Base-by-base conservation (phyloP, 1,284 basidiomycete species). In the Phellopilus nigrolimitatus region DNA sequence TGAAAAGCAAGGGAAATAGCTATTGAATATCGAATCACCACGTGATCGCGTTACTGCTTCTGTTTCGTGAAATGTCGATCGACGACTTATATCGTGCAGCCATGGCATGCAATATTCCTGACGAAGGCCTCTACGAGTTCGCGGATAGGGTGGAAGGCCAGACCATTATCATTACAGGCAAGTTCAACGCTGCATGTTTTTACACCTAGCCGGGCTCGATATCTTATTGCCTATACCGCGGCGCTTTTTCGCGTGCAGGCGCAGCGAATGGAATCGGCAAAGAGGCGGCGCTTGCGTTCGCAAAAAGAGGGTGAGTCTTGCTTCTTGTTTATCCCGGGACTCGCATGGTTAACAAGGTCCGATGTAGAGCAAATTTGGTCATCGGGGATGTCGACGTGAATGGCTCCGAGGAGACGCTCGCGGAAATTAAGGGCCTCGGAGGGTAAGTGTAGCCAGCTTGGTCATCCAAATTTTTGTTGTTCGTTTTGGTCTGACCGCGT, bases 261-360 rank as follows among this genome's bases (percentile, higher is more conserved):
- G 80, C 72, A 42, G 77, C 74, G 0, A 75, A 73, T 59, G 80
- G 79, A 0, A 78, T 83, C 51, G 80, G 80, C 10, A 73, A 67
- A 62, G 71, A 72, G 51, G 64, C 74, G 5, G 74, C 76, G 2
- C 56, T 71, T 2, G 66, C 64, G 12, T 75, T 76, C 54, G 78
- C 72, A 4, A 65, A 64, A 33, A 61, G 71, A 51, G 76, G 78
- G 78, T 78, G 43, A 49, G 70, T 63, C 25, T 39, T 17, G 19
- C 19, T 37, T 40, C 46, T 42, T n/a, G 31, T 52, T 40, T 49
- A 30, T 40, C 19, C 54, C 42, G 38, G 36, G 51, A 9, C 22
- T 13, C 47, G 12, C 34, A 41, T 53, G 17, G 28, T 15, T 49
- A 17, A 24, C 24, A n/a, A n/a, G 12, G 4, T 33, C 49, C 12